Evolutionary conservation across 2,329 filamentous ascomycete genomes (phyloP).

Genomic region (Trichoderma sp.): DNA sequence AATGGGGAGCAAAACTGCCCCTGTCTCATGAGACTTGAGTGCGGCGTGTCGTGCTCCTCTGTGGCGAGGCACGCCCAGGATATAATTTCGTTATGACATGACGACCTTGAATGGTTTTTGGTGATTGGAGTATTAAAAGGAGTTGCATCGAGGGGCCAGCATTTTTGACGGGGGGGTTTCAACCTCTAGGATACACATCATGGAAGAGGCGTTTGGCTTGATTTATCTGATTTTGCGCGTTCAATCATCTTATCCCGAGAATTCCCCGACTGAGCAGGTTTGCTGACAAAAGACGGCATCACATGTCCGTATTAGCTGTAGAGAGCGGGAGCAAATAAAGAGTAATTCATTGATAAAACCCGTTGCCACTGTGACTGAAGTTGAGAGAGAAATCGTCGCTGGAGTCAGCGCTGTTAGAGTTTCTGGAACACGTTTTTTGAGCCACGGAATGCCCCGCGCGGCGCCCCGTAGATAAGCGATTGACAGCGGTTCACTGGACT

Average conservation of each 20-base stretch:
- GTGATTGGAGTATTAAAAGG: conserved; percentile 17
- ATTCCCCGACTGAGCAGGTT: conserved; percentile 6
- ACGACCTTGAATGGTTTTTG: conserved; percentile 11
- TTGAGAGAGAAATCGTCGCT: neutral
- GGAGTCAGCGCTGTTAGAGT: neutral
- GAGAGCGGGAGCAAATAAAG: conserved; percentile 5
- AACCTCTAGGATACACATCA: conserved; percentile 18
- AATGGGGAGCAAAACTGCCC: conserved; percentile 60
- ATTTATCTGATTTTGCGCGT: neutral
- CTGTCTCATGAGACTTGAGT: conserved; percentile 30
- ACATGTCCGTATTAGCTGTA: neutral
- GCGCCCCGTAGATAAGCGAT: conserved; percentile 13
- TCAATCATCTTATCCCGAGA: neutral
- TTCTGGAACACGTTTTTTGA: conserved; percentile 1
- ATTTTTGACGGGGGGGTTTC: conserved; percentile 1
- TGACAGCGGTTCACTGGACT: neutral
- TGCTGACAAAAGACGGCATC: conserved; percentile 2
- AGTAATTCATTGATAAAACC: neutral
- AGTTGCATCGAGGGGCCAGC: conserved; percentile 11
- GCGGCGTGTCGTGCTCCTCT: neutral
- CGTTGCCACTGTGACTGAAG: neutral
- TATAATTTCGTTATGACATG: conserved; percentile 13
- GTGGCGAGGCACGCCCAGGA: neutral
- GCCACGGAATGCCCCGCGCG: conserved; percentile 11
- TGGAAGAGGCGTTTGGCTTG: conserved; percentile 20